Evolutionary conservation across 1,139 yeast species (phyloP).

Genomic region (Hyphopichia buzzinii): DNA sequence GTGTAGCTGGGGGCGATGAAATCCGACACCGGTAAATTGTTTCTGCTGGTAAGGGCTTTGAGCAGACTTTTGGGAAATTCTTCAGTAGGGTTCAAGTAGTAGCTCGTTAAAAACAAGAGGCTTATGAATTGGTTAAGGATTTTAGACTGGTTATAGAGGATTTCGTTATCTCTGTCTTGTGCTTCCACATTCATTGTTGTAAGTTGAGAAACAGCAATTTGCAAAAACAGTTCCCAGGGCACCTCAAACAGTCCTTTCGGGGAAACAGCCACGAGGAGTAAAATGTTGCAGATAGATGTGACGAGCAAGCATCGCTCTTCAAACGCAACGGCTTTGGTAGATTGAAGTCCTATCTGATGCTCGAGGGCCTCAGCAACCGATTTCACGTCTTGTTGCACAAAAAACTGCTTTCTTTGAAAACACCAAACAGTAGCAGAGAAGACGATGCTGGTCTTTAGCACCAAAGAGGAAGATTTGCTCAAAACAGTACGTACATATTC

Average conservation of each 20-base stretch:
- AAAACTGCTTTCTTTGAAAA: not conserved
- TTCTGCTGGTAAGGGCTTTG: not conserved
- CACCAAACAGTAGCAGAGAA: not conserved
- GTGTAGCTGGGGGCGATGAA: slow-evolving; percentile 1
- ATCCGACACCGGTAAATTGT: slow-evolving; percentile 1
- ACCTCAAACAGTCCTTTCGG: not conserved
- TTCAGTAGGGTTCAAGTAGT: not conserved
- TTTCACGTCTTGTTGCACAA: too few relatives aligned
- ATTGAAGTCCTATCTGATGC: not conserved
- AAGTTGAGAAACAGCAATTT: not conserved
- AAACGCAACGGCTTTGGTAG: not conserved
- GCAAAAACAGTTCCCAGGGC: not conserved
- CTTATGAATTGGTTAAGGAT: slow-evolving; percentile 1
- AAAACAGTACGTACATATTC: not conserved
- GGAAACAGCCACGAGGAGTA: not conserved
- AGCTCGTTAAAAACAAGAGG: not conserved
- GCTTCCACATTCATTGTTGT: not conserved
- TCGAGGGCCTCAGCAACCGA: not conserved
- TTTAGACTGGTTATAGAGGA: not conserved
- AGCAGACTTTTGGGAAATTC: not conserved
- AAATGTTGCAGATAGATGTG: slow-evolving; percentile 1
- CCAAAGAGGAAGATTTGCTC: not conserved
- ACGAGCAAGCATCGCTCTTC: slow-evolving; percentile 1
- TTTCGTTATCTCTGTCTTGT: not conserved
- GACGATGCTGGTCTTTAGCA: not conserved